phyloP scores from a whole-genome alignment of 108 stramenopile genomes.

The Asterionellopsis glacialis region DNA sequence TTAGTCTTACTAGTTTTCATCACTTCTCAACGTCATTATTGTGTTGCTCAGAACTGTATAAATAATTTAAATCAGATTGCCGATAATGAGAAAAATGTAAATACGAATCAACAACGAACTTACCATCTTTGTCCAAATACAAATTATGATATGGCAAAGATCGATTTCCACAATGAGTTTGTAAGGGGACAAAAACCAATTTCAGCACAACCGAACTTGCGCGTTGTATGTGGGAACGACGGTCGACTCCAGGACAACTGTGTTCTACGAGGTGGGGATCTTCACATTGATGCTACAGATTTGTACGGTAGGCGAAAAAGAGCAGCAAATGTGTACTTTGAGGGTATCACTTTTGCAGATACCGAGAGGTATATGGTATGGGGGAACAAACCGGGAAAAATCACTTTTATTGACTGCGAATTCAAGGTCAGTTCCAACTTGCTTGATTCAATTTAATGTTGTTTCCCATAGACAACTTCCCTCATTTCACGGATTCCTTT shows the following conservation, averaged over 20 bases:
- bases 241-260: constrained; percentile 28
- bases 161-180: no score
- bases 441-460: background rate
- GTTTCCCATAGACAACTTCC: background rate
- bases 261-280: constrained; percentile 28
- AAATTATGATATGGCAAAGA: no score
- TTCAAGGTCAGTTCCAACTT: constrained; percentile 19
- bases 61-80: no score
- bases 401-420: constrained; percentile 41
- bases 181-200: background rate
- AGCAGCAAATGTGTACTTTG: constrained; percentile 23
- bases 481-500: background rate
- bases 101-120: no score
- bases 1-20: no score
- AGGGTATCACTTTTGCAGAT: constrained; percentile 31
- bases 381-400: constrained; percentile 30
- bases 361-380: constrained; percentile 24
- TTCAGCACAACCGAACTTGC: constrained; percentile 21
- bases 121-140: no score
- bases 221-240: constrained; percentile 29
- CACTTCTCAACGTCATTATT: no score
- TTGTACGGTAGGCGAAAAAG: constrained; percentile 14
- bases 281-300: constrained; percentile 38
- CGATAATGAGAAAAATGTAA: no score
- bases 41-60: no score